phyloP scores from a whole-genome alignment of 495 filamentous ascomycete genomes.

The Lasiosphaeriaceae sp. region DNA sequence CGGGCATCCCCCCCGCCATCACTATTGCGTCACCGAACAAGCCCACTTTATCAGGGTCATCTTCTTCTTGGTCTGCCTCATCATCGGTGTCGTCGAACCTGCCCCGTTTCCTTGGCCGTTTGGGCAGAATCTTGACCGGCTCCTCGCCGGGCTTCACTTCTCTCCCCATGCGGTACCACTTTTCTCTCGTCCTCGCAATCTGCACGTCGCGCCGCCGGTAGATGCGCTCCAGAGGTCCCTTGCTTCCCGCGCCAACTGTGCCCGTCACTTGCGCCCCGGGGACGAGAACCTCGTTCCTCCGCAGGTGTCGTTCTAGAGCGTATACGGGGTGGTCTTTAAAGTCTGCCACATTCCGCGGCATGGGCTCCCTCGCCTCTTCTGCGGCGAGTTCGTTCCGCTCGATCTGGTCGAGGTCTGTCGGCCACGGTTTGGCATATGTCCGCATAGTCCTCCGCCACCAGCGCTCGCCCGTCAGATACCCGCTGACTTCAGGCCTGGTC shows the following conservation, averaged over 20 bases:
- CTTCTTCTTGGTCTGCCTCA: slow-evolving; percentile 34
- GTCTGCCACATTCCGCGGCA: slow-evolving; percentile 85
- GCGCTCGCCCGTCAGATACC: slow-evolving; percentile 47
- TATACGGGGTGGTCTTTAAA: slow-evolving; percentile 93
- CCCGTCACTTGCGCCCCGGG: slow-evolving; percentile 69
- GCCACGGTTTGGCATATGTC: slow-evolving; percentile 52
- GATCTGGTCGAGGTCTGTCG: slow-evolving; percentile 69
- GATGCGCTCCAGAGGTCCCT: slow-evolving; percentile 51
- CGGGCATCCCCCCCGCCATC: slow-evolving; percentile 38
- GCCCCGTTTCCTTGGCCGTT: slow-evolving; percentile 23
- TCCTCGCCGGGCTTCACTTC: slow-evolving; percentile 71
- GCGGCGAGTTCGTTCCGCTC: slow-evolving; percentile 72
- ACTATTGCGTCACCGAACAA: slow-evolving; percentile 35
- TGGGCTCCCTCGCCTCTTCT: slow-evolving; percentile 70
- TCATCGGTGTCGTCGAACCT: slow-evolving; percentile 33
- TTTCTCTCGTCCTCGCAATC: slow-evolving; percentile 66
- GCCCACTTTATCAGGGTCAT: slow-evolving; percentile 30
- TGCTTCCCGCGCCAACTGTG: slow-evolving; percentile 67
- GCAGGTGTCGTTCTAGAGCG: slow-evolving; percentile 84
- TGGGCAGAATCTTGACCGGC: slow-evolving; percentile 65
- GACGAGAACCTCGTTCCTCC: slow-evolving; percentile 70
- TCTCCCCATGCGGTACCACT: slow-evolving; percentile 84
- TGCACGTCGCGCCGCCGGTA: slow-evolving; percentile 80
- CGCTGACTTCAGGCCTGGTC: background rate
- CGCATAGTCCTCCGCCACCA: slow-evolving; percentile 70